Conservation (phyloP, 768 basidiomycete species). For the Boletales sp. region DNA sequence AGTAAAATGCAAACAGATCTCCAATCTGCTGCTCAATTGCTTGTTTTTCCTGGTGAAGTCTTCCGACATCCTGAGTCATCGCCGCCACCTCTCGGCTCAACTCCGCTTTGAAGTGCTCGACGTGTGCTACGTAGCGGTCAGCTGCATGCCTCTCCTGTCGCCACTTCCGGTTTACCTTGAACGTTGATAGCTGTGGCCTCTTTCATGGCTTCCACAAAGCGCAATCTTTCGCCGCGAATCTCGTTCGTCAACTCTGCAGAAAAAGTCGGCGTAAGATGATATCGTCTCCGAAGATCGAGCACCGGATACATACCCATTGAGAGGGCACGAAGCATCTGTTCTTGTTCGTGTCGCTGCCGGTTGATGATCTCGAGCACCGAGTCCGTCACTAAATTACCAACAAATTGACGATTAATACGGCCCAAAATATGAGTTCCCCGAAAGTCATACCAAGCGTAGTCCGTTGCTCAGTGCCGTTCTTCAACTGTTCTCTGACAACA, state of each 20-base stretch:
- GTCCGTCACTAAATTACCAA: constrained; percentile 43
- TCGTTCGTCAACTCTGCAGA: constrained; percentile 70
- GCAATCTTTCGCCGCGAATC: constrained; percentile 79
- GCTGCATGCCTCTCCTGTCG: not conserved
- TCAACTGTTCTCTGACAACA: constrained; percentile 41
- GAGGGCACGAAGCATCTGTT: constrained; percentile 60
- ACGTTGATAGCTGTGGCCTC: constrained; percentile 88
- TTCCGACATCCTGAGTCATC: constrained; percentile 72
- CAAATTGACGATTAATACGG: constrained; percentile 7
- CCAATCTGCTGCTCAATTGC: constrained; percentile 66
- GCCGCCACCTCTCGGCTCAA: constrained; percentile 68
- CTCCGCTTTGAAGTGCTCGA: constrained; percentile 85
- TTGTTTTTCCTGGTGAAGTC: constrained; percentile 63
- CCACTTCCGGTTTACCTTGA: constrained; percentile 45
- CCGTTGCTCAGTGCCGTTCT: constrained; percentile 37
- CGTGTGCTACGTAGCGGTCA: constrained; percentile 53
- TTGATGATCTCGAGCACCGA: constrained; percentile 61
- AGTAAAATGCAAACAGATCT: constrained; percentile 69
- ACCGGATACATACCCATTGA: constrained; percentile 50
- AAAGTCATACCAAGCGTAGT: constrained; percentile 34
- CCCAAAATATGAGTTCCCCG: constrained; percentile 4
- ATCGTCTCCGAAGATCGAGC: not conserved
- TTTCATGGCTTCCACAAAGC: constrained; percentile 95
- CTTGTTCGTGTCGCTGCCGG: constrained; percentile 70
- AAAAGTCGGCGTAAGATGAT: not conserved